Base-by-base conservation (phyloP, 441 rosid genomes). In the Sinapis alba region DNA sequence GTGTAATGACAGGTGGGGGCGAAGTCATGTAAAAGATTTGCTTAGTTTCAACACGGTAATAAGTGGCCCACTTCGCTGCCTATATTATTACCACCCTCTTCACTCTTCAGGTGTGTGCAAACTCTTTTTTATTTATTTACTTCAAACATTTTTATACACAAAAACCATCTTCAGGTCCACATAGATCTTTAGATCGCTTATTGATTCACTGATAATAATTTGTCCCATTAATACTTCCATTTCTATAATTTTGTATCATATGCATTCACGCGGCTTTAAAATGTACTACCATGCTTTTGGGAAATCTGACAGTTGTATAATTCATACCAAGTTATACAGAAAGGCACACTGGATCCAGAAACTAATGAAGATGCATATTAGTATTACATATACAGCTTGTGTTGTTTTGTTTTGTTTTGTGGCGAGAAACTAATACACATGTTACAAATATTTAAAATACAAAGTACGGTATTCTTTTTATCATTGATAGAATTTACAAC, bases 11-110 rank as follows among this genome's bases (percentile, higher is more conserved):
- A 76, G 74, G 27, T 68, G 79, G 75, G 71, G 71, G 30, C 38
- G n/a, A 70, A 64, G 71, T 75, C 50, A 26, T 53, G 51, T 69
- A 72, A 43, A 76, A 56, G 28, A 34, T 62, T 69, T 62, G 50
- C 7, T 74, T 53, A 63, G 67, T 70, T 77, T 77, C 80, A 77
- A 77, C 80, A 50, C 80, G 76, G 68, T 71, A 71, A 32, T 24
- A 34, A 43, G 27, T 77, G 80, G 80, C 71, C 80, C 80, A 71
- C 71, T 26, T 62, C 59, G 69, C 67, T 76, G 70, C 27, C 36
- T 30, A 30, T 30, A 7, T 30, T 30, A 2, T 9, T 34, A 34
- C 38, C 38, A 34, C 38, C 38, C 38, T 34, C 9, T 34, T 34
- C 38, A 8, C n/a, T n/a, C n/a, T n/a, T n/a, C n/a, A n/a, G n/a